A percentile compares a stretch with the other conserved stretches of the same genome.
These are phyloP conservation scores for Hydnum rufescens DNA, from an alignment of 768 basidiomycete genomes.

Conservation along the genomic window DNA sequence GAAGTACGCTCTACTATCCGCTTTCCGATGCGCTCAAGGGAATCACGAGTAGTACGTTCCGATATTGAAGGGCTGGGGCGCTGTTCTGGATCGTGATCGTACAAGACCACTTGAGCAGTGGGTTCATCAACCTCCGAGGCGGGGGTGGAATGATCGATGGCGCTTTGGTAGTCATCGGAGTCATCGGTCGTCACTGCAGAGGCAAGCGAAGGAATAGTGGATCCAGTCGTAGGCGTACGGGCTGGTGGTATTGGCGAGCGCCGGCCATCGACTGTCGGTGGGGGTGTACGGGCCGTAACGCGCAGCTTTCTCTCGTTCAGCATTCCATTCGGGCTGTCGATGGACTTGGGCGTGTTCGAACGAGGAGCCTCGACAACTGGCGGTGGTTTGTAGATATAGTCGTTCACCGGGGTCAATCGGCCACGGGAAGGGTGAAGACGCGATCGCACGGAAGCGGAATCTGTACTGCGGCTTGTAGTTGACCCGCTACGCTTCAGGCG, in stretches of 20 bases:
- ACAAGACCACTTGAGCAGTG: not conserved
- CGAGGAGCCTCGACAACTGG: not conserved
- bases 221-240: too few species aligned
- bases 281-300: too few species aligned
- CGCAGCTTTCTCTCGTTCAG: too few species aligned
- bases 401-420: too few species aligned
- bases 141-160: not conserved
- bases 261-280: too few species aligned
- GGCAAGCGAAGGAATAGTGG: too few species aligned
- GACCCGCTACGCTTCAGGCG: not conserved
- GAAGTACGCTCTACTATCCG: not conserved
- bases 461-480: constrained; percentile 3
- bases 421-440: not conserved
- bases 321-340: not conserved
- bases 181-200: not conserved
- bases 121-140: not conserved
- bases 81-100: not conserved
- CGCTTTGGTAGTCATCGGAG: constrained; percentile 2
- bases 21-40: not conserved
- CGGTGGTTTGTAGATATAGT: too few species aligned
- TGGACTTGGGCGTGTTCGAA: not conserved
- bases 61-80: not conserved
- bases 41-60: not conserved
- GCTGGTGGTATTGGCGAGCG: too few species aligned
- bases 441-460: not conserved